Percentiles rank a stretch among this genome's conserved stretches.
These are phyloP conservation scores for Thraustotheca clavata DNA, from an alignment of 352 stramenopile genomes.

Conservation along the genomic window DNA sequence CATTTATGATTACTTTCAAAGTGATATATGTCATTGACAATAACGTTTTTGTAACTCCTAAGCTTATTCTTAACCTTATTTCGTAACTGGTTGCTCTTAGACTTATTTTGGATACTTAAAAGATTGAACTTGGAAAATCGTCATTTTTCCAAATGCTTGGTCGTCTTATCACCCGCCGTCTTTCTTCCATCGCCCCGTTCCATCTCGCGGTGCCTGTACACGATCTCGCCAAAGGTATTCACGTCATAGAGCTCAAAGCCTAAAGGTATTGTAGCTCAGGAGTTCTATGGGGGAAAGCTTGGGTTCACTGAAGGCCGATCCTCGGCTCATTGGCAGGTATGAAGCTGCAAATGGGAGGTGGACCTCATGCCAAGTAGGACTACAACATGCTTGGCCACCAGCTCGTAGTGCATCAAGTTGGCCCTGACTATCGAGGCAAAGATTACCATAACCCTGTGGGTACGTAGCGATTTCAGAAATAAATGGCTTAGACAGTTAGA, in stretches of 20 bases:
- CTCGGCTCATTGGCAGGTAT: slow-evolving; percentile 89
- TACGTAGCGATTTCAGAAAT: slow-evolving; percentile 24
- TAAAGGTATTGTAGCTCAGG: slow-evolving; percentile 78
- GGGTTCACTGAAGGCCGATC: slow-evolving; percentile 88
- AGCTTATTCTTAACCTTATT: no score
- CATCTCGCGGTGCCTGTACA: slow-evolving; percentile 94
- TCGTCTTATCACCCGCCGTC: background rate
- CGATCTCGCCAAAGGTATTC: slow-evolving; percentile 66
- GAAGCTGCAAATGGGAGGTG: background rate
- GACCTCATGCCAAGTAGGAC: slow-evolving; percentile 52
- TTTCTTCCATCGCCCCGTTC: slow-evolving; percentile 39
- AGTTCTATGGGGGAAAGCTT: slow-evolving; percentile 90
- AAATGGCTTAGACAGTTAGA: slow-evolving; percentile 47
- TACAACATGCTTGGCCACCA: slow-evolving; percentile 87
- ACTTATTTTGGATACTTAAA: no score
- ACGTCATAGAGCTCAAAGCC: no score
- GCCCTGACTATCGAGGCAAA: slow-evolving; percentile 84
- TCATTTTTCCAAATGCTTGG: no score
- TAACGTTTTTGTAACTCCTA: no score
- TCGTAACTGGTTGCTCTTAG: no score
- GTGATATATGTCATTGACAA: no score
- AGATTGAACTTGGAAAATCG: no score
- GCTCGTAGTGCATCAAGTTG: slow-evolving; percentile 86
- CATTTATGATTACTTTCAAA: no score
- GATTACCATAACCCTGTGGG: slow-evolving; percentile 96